A percentile compares a stretch with the other conserved stretches of the same genome.
These are phyloP conservation scores for Spiraea crenata DNA, from an alignment of 331 rosid species.

Conservation along the genomic window DNA sequence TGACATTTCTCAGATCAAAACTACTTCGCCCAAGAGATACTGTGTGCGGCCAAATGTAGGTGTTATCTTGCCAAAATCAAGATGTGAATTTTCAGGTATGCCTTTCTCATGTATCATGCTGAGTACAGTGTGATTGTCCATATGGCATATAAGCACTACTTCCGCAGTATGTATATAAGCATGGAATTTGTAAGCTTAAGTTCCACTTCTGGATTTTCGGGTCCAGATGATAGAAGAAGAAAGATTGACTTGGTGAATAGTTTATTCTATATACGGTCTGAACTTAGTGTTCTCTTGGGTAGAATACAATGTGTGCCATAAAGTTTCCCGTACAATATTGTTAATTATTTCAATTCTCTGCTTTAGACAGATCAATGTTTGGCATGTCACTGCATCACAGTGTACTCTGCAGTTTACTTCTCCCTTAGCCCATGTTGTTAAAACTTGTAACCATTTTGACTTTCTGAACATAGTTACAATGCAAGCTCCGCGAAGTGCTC, in stretches of 20 bases:
- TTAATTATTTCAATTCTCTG: neutral
- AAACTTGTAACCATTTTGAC: neutral
- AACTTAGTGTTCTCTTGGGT: neutral
- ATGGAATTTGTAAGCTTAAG: neutral
- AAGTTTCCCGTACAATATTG: neutral
- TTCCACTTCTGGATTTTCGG: neutral
- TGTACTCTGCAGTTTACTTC: neutral
- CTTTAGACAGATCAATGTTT: constrained; percentile 5
- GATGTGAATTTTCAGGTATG: constrained; percentile 73
- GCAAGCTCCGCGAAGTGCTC: constrained; percentile 68
- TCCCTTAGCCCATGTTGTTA: neutral
- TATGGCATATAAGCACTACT: neutral
- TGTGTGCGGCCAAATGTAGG: constrained; percentile 93
- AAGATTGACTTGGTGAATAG: neutral
- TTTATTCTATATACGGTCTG: neutral
- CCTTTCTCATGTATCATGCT: neutral
- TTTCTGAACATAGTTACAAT: constrained; percentile 62
- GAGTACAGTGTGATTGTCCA: neutral
- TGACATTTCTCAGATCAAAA: constrained; percentile 67
- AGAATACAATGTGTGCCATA: neutral
- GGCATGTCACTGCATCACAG: neutral
- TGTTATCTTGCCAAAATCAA: constrained; percentile 57
- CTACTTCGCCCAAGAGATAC: constrained; percentile 88
- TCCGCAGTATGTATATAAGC: neutral
- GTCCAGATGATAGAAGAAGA: neutral